Percentiles rank a stretch among this genome's conserved stretches.
Evolutionary conservation across 768 basidiomycete species (phyloP).

Genomic region (Lentinula guzmanii): DNA sequence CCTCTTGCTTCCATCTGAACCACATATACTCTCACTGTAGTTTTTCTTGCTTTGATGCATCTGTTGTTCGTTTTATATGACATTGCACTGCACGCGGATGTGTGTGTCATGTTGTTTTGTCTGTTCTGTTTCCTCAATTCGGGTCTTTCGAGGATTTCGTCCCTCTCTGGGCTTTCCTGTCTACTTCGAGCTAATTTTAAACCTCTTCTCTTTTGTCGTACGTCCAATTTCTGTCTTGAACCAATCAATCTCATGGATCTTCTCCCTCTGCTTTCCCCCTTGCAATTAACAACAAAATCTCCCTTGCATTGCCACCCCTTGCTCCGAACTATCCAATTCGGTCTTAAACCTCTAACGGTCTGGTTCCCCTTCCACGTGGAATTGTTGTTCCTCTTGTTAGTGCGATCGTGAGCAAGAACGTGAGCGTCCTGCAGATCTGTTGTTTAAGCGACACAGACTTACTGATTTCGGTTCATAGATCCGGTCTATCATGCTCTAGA

Average conservation of each 20-base stretch:
- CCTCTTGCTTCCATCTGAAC: neutral
- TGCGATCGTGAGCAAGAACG: slow-evolving; percentile 65
- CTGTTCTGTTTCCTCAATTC: neutral
- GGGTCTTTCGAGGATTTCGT: neutral
- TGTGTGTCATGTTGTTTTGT: too few relatives aligned
- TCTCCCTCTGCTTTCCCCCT: slow-evolving; percentile 4
- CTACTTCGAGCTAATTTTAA: neutral
- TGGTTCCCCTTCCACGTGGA: neutral
- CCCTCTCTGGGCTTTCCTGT: neutral
- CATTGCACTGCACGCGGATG: neutral
- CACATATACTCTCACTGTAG: neutral
- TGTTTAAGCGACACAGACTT: neutral
- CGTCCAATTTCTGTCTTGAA: slow-evolving; percentile 4
- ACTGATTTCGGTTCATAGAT: neutral
- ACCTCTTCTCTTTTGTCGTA: neutral
- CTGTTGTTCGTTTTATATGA: neutral
- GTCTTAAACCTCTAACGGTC: neutral
- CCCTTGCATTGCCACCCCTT: slow-evolving; percentile 12
- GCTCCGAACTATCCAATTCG: slow-evolving; percentile 7
- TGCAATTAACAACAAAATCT: neutral
- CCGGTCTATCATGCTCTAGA: slow-evolving; percentile 3
- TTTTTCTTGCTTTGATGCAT: neutral
- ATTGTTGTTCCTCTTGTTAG: slow-evolving; percentile 25
- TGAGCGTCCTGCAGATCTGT: slow-evolving; percentile 30
- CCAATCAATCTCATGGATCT: slow-evolving; percentile 7